Conservation (phyloP, 2,329 filamentous ascomycete species). For the Fusarium circinatum region DNA sequence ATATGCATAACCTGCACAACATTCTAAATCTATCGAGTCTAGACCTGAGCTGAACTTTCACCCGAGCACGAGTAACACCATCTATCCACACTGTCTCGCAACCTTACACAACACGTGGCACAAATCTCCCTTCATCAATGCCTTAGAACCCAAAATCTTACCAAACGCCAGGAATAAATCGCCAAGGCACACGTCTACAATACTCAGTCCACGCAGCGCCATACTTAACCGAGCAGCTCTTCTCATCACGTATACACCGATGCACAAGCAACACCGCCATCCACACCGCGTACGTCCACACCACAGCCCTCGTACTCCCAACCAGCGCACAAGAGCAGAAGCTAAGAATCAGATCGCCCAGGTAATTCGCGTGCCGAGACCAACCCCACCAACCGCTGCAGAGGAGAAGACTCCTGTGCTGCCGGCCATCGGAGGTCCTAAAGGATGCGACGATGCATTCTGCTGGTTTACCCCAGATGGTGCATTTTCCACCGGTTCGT, state of each 20-base stretch:
- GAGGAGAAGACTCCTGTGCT: constrained; percentile 48
- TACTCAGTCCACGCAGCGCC: constrained; percentile 57
- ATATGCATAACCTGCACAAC: background rate
- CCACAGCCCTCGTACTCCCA: constrained; percentile 51
- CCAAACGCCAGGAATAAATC: constrained; percentile 51
- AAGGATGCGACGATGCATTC: constrained; percentile 52
- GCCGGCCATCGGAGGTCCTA: constrained; percentile 53
- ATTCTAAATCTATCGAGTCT: background rate
- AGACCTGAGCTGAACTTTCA: background rate
- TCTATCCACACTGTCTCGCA: background rate
- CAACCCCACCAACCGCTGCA: constrained; percentile 47
- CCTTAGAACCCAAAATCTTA: background rate
- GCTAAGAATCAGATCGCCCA: constrained; percentile 43
- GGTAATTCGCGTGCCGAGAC: constrained; percentile 46
- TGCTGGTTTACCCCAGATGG: constrained; percentile 56
- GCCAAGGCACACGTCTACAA: constrained; percentile 53
- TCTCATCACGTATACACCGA: constrained; percentile 57
- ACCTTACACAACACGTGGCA: background rate
- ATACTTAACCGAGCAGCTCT: constrained; percentile 57
- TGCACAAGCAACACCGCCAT: constrained; percentile 57
- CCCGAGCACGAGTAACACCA: background rate
- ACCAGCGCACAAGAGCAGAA: constrained; percentile 56
- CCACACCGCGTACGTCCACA: constrained; percentile 58
- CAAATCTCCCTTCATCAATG: too few relatives aligned
- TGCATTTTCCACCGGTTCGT: constrained; percentile 51